Base-by-base conservation (phyloP, 768 basidiomycete species). In the Kwoniella dejecticola region DNA sequence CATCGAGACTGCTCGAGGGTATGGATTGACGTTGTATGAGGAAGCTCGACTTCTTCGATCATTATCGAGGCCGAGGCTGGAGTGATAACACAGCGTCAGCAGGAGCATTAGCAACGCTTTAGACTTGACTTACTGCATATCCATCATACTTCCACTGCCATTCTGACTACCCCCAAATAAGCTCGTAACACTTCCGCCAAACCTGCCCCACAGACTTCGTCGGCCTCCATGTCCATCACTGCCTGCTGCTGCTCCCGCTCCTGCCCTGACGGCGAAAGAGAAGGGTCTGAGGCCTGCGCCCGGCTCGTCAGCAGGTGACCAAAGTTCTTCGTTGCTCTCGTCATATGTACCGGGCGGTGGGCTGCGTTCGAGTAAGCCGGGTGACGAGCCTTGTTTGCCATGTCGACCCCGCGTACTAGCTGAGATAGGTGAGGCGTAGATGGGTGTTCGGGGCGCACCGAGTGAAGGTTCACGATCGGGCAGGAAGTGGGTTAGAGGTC, bases 91-190 rank as follows among this genome's bases (percentile, higher is more conserved):
- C 26, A 33, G 15, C 12, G 19, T 23, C 23, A 47, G 19, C 26
- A 31, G 33, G 12, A 1, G 4, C 27, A 27, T 48, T 36, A 49
- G 52, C 52, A 23, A 36, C 7, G 15, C 33, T 36, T n/a, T n/a
- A n/a, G 33, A 36, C 33, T 27, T 19, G 42, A 76, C 79, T 62
- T 54, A 80, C 79, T 80, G 79, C 79, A 80, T 80, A 60, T 80
- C 77, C 75, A 80, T 76, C 79, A 80, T 79, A 49, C 77, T 78
- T 1, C 79, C 79, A 64, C 77, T 79, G 31, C 77, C 79, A 48
- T 71, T 75, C 61, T 77, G 76, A 66, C 75, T 77, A 17, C 79
- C 78, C 8, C 77, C 74, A 62, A 78, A 78, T 41, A 78, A 68
- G 58, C 77, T 78, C 23, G 77, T 78, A 11, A 78, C 77, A 56